phyloP scores from a whole-genome alignment of 2,329 filamentous ascomycete genomes.

The Paecilomyces sp. region DNA sequence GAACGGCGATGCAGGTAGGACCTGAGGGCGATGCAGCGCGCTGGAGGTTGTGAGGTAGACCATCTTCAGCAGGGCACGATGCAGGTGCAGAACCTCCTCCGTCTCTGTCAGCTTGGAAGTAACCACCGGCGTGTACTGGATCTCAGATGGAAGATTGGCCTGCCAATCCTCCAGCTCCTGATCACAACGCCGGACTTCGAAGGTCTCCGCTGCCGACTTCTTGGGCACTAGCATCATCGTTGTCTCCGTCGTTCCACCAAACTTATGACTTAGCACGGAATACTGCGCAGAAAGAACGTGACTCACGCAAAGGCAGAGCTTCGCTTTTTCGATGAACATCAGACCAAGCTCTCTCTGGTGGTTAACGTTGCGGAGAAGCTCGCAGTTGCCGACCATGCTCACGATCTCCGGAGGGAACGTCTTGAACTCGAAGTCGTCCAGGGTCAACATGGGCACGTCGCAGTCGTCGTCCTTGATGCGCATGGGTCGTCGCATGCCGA shows the following conservation, averaged over 20 bases:
- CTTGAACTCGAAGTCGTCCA: conserved; percentile 77
- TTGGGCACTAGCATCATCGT: conserved; percentile 89
- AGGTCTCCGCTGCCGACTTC: conserved; percentile 73
- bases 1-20: conserved; percentile 65
- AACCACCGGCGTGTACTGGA: conserved; percentile 62
- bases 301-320: conserved; percentile 82
- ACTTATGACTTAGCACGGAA: conserved; percentile 79
- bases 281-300: conserved; percentile 87
- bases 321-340: conserved; percentile 88
- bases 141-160: conserved; percentile 61
- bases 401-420: conserved; percentile 60
- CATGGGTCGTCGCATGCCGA: conserved; percentile 89
- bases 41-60: conserved; percentile 88
- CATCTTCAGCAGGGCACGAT: conserved; percentile 85
- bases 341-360: conserved; percentile 73
- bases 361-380: conserved; percentile 59
- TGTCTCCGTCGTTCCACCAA: conserved; percentile 62
- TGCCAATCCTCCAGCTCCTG: conserved; percentile 72
- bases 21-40: conserved; percentile 83
- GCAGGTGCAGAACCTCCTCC: conserved; percentile 52
- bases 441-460: conserved; percentile 81
- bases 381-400: conserved; percentile 63
- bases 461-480: conserved; percentile 90
- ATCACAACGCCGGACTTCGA: conserved; percentile 73
- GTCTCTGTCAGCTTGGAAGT: conserved; percentile 45